Evolutionary conservation across 1,139 yeast species (phyloP).

Genomic region (Yamadazyma taylorii): DNA sequence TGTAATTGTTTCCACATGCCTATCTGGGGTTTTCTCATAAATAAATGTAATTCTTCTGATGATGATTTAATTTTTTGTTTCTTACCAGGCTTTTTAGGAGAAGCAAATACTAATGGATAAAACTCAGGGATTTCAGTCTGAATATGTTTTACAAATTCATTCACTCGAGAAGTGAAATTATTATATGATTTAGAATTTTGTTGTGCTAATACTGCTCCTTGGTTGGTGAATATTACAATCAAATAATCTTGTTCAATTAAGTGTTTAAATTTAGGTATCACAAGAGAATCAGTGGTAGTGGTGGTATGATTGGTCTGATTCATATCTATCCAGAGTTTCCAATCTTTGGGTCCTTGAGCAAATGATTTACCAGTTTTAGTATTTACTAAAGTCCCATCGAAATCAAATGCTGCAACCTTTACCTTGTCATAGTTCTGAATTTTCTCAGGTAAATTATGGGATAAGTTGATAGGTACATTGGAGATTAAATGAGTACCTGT

Average conservation of each 20-base stretch:
- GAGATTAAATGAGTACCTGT: slow-evolving; percentile 36
- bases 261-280: slow-evolving; percentile 27
- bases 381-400: slow-evolving; percentile 68
- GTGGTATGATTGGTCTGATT: slow-evolving; percentile 8
- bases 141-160: slow-evolving; percentile 27
- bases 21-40: slow-evolving; percentile 68
- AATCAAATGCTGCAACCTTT: slow-evolving; percentile 69
- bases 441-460: neutral
- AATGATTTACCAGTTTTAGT: slow-evolving; percentile 61
- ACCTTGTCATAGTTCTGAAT: slow-evolving; percentile 11
- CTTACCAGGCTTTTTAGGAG: slow-evolving; percentile 52
- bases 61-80: slow-evolving; percentile 21
- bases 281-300: too few relatives aligned
- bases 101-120: slow-evolving; percentile 59
- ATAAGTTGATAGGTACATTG: slow-evolving; percentile 25
- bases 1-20: slow-evolving; percentile 68
- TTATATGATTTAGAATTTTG: slow-evolving; percentile 50
- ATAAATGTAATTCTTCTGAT: slow-evolving; percentile 33
- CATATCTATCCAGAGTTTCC: slow-evolving; percentile 57
- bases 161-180: slow-evolving; percentile 47
- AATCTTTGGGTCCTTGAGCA: slow-evolving; percentile 59
- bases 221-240: slow-evolving; percentile 81
- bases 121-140: slow-evolving; percentile 19
- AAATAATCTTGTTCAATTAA: slow-evolving; percentile 27
- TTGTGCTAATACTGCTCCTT: slow-evolving; percentile 57